These are phyloP conservation scores for Buddleja alternifolia DNA, from an alignment of 257 asterid genomes.

Conservation along the genomic window DNA sequence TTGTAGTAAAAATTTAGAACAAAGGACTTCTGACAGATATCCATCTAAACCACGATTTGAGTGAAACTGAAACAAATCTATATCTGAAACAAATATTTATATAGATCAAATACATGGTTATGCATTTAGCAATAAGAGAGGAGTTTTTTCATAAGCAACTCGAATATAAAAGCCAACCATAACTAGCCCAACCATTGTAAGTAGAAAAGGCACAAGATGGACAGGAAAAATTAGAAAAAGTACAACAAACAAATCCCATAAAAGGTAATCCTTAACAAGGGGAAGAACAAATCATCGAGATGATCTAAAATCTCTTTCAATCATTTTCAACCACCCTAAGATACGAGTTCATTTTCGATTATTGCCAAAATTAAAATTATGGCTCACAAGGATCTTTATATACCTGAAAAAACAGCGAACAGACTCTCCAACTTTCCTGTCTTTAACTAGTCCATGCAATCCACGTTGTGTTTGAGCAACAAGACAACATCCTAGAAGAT, in stretches of 20 bases:
- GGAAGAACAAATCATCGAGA: constrained; percentile 6
- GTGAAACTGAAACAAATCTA: constrained; percentile 23
- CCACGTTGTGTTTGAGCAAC: constrained; percentile 78
- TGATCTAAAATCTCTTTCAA: constrained; percentile 21
- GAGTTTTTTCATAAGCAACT: not conserved
- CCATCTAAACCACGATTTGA: constrained; percentile 19
- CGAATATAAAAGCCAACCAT: constrained; percentile 15
- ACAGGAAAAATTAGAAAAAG: constrained; percentile 21
- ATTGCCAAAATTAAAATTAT: constrained; percentile 10
- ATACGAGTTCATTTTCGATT: constrained; percentile 3
- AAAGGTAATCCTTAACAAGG: not conserved
- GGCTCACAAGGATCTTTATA: constrained; percentile 9
- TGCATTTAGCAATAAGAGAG: not conserved
- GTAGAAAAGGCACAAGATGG: constrained; percentile 25
- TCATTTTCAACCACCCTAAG: constrained; percentile 6
- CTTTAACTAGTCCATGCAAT: constrained; percentile 58
- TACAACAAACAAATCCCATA: constrained; percentile 19
- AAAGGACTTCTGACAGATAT: not conserved
- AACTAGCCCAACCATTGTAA: constrained; percentile 22
- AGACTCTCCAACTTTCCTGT: constrained; percentile 77
- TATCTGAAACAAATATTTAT: constrained; percentile 1
- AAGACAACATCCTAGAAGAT: constrained; percentile 94
- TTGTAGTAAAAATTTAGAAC: constrained; percentile 1
- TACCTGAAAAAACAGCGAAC: constrained; percentile 91
- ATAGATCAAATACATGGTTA: constrained; percentile 8